phyloP scores from a whole-genome alignment of 352 stramenopile genomes.

The Pythium inflatum region DNA sequence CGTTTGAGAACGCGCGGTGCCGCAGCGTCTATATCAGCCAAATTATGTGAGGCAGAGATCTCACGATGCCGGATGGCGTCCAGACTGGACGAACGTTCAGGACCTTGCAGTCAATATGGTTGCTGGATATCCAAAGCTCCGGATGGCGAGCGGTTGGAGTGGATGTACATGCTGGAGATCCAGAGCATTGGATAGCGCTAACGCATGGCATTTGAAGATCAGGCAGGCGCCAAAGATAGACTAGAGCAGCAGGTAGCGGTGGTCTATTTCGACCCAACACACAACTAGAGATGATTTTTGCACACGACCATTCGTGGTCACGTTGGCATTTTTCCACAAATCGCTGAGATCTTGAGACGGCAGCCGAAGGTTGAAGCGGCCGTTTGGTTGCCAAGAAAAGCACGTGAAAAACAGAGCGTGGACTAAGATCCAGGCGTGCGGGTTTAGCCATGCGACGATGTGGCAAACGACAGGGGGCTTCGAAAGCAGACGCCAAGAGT shows the following conservation, averaged over 20 bases:
- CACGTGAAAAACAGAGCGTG: not conserved
- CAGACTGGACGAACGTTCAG: not conserved
- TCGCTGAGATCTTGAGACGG: not conserved
- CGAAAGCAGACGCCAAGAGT: too few species aligned
- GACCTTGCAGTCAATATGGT: conserved; percentile 9
- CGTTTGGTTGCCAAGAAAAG: not conserved
- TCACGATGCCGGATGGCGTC: too few species aligned
- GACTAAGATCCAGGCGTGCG: not conserved
- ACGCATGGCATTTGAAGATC: too few species aligned
- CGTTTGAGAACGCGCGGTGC: conserved; percentile 95
- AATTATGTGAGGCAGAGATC: conserved; percentile 55
- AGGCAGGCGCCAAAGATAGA: too few species aligned
- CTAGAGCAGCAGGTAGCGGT: too few species aligned
- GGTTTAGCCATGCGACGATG: not conserved
- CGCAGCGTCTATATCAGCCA: conserved; percentile 92
- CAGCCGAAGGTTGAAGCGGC: too few species aligned
- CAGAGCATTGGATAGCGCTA: not conserved
- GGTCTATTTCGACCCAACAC: too few species aligned
- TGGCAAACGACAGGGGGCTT: too few species aligned
- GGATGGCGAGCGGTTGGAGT: not conserved
- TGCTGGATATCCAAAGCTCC: conserved; percentile 4
- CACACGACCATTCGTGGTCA: too few species aligned
- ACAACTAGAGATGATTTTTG: too few species aligned
- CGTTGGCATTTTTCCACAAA: too few species aligned
- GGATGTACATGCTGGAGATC: too few species aligned